Evolutionary conservation across 352 stramenopile species (phyloP).

Genomic region (Poterioochromonas sp.): DNA sequence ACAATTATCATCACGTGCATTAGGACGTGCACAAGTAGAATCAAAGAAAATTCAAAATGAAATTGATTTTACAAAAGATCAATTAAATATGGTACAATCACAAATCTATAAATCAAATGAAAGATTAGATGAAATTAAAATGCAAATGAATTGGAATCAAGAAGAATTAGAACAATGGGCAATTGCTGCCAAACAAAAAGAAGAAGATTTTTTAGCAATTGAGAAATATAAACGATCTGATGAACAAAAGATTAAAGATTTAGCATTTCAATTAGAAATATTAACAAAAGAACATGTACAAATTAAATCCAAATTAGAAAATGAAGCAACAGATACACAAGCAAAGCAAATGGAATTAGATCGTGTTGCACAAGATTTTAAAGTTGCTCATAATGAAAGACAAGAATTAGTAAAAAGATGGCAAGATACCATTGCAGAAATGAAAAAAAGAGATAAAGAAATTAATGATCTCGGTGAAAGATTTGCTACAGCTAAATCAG

Average conservation of each 20-base stretch:
- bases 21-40: constrained; percentile 60
- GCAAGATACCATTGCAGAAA: constrained; percentile 83
- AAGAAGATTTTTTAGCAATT: constrained; percentile 82
- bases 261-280: constrained; percentile 82
- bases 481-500: constrained; percentile 48
- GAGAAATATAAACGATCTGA: constrained; percentile 83
- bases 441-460: constrained; percentile 77
- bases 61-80: constrained; percentile 65
- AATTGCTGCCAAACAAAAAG: constrained; percentile 84
- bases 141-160: constrained; percentile 96
- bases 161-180: constrained; percentile 94
- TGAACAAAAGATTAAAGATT: constrained; percentile 86
- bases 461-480: constrained; percentile 64
- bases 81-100: constrained; percentile 72
- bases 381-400: constrained; percentile 76
- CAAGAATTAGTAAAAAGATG: constrained; percentile 84
- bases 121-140: constrained; percentile 85
- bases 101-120: constrained; percentile 83
- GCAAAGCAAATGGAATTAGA: constrained; percentile 89
- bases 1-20: constrained; percentile 74
- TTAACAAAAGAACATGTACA: constrained; percentile 69
- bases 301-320: constrained; percentile 60
- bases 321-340: constrained; percentile 77
- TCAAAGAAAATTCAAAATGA: constrained; percentile 53
- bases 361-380: constrained; percentile 84